These are phyloP conservation scores for Aphanoascus verrucosus DNA, from an alignment of 2,329 filamentous ascomycete species.

Conservation along the genomic window DNA sequence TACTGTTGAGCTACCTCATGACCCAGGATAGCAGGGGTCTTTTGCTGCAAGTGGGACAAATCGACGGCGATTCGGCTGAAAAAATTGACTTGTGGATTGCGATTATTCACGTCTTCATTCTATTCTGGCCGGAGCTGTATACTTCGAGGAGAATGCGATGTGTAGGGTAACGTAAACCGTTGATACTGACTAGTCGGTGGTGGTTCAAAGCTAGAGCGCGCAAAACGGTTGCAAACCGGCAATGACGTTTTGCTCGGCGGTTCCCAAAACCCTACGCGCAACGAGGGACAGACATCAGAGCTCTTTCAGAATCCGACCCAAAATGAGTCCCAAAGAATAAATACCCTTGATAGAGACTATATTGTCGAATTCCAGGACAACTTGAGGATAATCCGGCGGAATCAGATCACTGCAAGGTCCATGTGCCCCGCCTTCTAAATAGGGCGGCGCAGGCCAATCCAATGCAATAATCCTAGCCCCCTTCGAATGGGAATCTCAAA, in stretches of 20 bases:
- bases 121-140: background rate
- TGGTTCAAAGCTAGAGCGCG: too few relatives aligned
- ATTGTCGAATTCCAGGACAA: background rate
- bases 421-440: constrained; percentile 1
- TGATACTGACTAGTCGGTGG: too few relatives aligned
- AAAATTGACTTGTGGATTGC: background rate
- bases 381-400: background rate
- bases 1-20: background rate
- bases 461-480: background rate
- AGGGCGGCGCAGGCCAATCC: background rate
- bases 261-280: background rate
- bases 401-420: background rate
- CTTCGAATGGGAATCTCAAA: too few relatives aligned
- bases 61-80: background rate
- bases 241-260: background rate
- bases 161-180: too few relatives aligned
- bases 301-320: too few relatives aligned
- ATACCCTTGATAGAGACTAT: background rate
- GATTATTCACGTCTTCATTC: background rate
- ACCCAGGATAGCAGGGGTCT: background rate
- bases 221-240: background rate
- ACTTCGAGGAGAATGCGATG: too few relatives aligned
- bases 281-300: too few relatives aligned
- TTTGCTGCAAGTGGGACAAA: background rate
- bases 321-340: too few relatives aligned